Base-by-base conservation (phyloP, 805 yeast species). In the Wickerhamiella brachini region DNA sequence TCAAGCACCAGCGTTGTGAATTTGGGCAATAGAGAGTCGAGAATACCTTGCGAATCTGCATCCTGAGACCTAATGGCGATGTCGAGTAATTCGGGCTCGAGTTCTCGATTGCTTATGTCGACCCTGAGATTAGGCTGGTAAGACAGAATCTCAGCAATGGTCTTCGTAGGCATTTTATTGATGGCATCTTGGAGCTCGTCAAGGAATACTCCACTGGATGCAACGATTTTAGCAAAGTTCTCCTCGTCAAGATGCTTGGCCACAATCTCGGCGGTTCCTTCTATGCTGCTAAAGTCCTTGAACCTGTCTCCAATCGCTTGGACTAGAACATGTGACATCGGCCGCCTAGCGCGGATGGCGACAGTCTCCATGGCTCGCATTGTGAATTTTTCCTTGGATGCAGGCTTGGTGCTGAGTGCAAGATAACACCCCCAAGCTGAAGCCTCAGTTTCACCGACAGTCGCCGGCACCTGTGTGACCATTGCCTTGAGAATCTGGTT, bases 381-480 rank as follows among this genome's bases (percentile, higher is more conserved):
- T 2, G 22, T 24, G 34, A 21, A 44, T 17, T 44, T 44, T 2
- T 3, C n/a, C 31, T 15, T 15, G 5, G 29, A 26, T 2, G 41
- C 41, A 23, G 46, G 46, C 20, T 44, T 44, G 3, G 34, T 23
- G 46, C 46, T 21, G 3, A 59, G 45, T 1, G 61, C 53, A 1
- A 59, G 48, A 34, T 53, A 57, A 44, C 62, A 59, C 7, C 63
- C 62, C 63, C 63, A 60, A 5, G 52, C 55, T 9, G 58, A 53
- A 7, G 49, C 48, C 44, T 57, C 62, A 2, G 45, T 24, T 21
- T 56, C 55, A 17, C 53, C 51, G 8, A 45, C 45, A 2, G 51
- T 18, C 9, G 29, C 31, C 26, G 52, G 45, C 1, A 53, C 56
- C 5, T 37, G 53, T 34, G 53, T 54, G 29, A 49, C 51, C 22